Percentiles rank a stretch among this genome's conserved stretches.
These are phyloP conservation scores for Aspergillus transmontanensis DNA, from an alignment of 2,329 filamentous ascomycete species.

Conservation along the genomic window DNA sequence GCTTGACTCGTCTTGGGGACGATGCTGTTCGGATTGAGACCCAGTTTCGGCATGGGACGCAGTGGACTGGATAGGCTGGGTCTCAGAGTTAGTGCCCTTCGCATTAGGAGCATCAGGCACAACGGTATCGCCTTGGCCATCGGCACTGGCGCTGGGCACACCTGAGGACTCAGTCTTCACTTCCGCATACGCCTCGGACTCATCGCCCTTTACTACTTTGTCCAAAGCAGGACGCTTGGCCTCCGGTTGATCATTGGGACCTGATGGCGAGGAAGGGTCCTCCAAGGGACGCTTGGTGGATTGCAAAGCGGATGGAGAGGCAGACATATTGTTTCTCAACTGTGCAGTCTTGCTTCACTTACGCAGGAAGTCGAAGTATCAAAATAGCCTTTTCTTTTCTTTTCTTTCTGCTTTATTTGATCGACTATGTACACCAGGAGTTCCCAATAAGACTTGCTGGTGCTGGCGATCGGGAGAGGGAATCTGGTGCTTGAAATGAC, in stretches of 20 bases:
- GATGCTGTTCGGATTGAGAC: constrained; percentile 42
- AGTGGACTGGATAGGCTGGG: constrained; percentile 62
- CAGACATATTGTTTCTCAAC: constrained; percentile 64
- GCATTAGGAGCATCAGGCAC: constrained; percentile 65
- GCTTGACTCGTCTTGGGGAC: constrained; percentile 81
- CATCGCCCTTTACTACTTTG: constrained; percentile 75
- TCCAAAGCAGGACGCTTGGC: constrained; percentile 95
- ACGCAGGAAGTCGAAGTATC: constrained; percentile 49
- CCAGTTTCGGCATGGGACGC: constrained; percentile 56
- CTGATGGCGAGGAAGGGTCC: constrained; percentile 92
- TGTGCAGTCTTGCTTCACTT: constrained; percentile 39
- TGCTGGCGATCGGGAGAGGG: constrained; percentile 56
- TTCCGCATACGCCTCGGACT: constrained; percentile 35
- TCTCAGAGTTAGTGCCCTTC: constrained; percentile 54
- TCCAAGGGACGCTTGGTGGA: constrained; percentile 86
- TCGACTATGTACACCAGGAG: constrained; percentile 79
- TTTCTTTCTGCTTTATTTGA: constrained; percentile 53
- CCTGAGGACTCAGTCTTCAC: constrained; percentile 25
- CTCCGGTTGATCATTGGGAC: constrained; percentile 88
- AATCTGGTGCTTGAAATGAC: constrained; percentile 41
- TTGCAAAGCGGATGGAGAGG: constrained; percentile 56
- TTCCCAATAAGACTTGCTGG: constrained; percentile 93
- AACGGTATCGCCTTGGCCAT: constrained; percentile 66
- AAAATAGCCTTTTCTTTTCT: constrained; percentile 50
- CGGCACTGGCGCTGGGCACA: constrained; percentile 24